Evolutionary conservation across 306 rosid species (phyloP), one percentile per base, ranked within the genome.

Genomic region (Mimosa pudica): DNA sequence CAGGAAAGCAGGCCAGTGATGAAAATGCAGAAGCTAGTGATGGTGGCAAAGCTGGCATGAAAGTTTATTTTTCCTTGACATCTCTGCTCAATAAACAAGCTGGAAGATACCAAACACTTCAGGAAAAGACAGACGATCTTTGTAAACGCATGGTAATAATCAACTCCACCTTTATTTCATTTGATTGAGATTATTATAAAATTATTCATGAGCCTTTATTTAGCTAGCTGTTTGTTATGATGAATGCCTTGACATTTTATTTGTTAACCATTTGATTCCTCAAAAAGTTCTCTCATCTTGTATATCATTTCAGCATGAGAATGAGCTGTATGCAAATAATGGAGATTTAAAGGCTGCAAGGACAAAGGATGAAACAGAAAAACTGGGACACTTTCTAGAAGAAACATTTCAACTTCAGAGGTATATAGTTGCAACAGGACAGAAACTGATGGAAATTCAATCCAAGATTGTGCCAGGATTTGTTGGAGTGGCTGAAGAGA

Each of bases 371-470:
- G 89, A 92, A 71, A 86, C 90, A 38, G 89, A 86, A 73, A 86
- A 88, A 62, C 81, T 94, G 60, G 97, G 85, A 77, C 86, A 77
- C 12, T 91, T 87, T 82, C 93, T 95, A 48, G 98, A 91, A 20
- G 97, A 92, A 79, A 92, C 98, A 62, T 91, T 92, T 81, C 98
- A 95, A 80, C 80, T 92, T 36, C 98, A 95, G 79, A 95, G 98
- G 74, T 89, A 93, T 82, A 85, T 93, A 51, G 98, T 95, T 68
- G 91, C 97, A 80, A 84, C 99, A 57, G 97, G 98, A 60, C 98
- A 95, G 82, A 95, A 88, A 63, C 30, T 85, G 84, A 74, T 90
- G 85, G 97, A 93, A 82, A 82, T 91, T 69, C 91, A 89, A 74
- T 75, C 92, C 78, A 95, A 90, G 89, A 84, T 93, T 69, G 71